phyloP scores from a whole-genome alignment of 495 filamentous ascomycete species.

The Aspergillus ellipticus region DNA sequence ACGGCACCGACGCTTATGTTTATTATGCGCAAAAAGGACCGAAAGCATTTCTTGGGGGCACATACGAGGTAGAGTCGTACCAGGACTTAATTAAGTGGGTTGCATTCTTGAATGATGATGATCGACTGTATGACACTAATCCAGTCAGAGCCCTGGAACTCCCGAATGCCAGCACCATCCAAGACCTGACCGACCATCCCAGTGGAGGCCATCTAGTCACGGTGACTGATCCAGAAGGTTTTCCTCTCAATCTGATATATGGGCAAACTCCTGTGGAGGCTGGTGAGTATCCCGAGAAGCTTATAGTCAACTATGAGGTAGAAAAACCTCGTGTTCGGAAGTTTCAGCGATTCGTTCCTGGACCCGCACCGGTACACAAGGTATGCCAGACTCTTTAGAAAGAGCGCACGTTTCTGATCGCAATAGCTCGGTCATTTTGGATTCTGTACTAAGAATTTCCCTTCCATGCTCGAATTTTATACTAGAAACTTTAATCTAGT shows the following conservation, averaged over 20 bases:
- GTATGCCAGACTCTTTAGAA: conserved; percentile 6
- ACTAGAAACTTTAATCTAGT: conserved; percentile 64
- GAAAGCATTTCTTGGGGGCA: conserved; percentile 51
- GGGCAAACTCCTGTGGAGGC: conserved; percentile 22
- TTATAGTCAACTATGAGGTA: conserved; percentile 25
- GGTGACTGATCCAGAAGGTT: conserved; percentile 35
- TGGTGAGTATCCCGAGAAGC: conserved; percentile 19
- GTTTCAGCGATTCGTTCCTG: conserved; percentile 41
- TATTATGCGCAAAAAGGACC: conserved; percentile 45
- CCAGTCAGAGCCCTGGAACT: not conserved
- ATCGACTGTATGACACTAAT: not conserved
- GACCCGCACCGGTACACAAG: conserved; percentile 69
- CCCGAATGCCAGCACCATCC: conserved; percentile 1
- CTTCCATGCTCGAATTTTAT: conserved; percentile 58
- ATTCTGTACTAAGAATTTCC: conserved; percentile 57
- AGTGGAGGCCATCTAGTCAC: conserved; percentile 32
- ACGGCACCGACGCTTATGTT: conserved; percentile 56
- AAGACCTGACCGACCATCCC: conserved; percentile 21
- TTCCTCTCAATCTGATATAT: conserved; percentile 30
- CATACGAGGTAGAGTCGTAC: conserved; percentile 3
- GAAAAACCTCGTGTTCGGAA: conserved; percentile 28
- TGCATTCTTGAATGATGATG: not conserved
- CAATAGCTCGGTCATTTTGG: conserved; percentile 65
- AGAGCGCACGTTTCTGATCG: not conserved
- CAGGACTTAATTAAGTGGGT: not conserved